phyloP scores from a whole-genome alignment of 805 yeast genomes.

The Aciculoconidium aculeatum region DNA sequence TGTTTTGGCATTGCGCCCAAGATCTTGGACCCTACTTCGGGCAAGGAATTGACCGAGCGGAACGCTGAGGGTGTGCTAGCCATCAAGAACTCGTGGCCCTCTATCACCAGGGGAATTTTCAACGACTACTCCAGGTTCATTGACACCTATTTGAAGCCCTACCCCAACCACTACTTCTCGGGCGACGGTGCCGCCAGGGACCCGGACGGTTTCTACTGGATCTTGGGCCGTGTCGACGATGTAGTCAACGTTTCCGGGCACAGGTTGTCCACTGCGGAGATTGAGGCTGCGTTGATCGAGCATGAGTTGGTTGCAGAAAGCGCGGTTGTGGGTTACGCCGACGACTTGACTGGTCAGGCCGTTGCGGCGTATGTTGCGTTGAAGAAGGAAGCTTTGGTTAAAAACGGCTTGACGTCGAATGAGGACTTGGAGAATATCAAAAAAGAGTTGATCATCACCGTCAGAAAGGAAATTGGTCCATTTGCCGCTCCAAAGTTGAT shows the following conservation, averaged over 20 bases:
- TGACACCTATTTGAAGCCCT: conserved; percentile 90
- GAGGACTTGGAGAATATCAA: conserved; percentile 52
- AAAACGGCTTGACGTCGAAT: conserved; percentile 17
- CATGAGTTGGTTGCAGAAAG: conserved; percentile 81
- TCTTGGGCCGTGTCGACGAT: conserved; percentile 96
- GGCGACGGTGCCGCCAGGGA: conserved; percentile 99
- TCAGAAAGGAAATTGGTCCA: conserved; percentile 87
- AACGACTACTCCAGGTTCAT: conserved; percentile 79
- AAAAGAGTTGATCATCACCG: conserved; percentile 77
- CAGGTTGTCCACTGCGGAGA: conserved; percentile 96
- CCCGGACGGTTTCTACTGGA: conserved; percentile 95
- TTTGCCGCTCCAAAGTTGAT: conserved; percentile 94
- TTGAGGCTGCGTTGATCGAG: conserved; percentile 84
- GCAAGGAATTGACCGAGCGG: conserved; percentile 75
- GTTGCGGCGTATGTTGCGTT: conserved; percentile 91
- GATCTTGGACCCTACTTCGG: conserved; percentile 90
- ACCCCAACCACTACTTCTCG: conserved; percentile 90
- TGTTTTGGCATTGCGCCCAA: conserved; percentile 91
- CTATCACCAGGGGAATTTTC: conserved; percentile 96
- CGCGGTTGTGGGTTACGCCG: conserved; percentile 95
- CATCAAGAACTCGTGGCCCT: conserved; percentile 89
- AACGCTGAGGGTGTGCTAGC: conserved; percentile 97
- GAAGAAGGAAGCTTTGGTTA: conserved; percentile 41
- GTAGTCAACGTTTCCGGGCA: conserved; percentile 98
- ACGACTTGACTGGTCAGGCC: conserved; percentile 96